phyloP scores from a whole-genome alignment of 441 rosid species.

The Erysimum cheiri region DNA sequence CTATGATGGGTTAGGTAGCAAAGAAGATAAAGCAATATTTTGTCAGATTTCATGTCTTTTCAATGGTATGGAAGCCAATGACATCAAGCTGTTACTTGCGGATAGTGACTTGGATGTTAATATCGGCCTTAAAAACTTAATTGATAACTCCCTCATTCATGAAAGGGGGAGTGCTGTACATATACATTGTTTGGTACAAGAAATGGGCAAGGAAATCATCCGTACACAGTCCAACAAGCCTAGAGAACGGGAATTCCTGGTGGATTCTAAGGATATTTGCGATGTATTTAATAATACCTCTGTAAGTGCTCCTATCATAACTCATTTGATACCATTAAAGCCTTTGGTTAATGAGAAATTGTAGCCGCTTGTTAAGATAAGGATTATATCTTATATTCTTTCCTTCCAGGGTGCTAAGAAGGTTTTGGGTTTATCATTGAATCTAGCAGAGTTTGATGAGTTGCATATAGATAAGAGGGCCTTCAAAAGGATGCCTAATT shows the following conservation, averaged over 20 bases:
- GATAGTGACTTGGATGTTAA: constrained; percentile 5
- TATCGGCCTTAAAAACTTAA: neutral
- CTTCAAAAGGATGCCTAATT: constrained; percentile 17
- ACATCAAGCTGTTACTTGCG: constrained; percentile 7
- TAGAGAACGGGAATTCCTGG: constrained; percentile 11
- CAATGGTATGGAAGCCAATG: neutral
- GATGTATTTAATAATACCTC: neutral
- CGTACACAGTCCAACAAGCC: constrained; percentile 21
- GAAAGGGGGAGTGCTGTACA: neutral
- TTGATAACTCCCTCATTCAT: constrained; percentile 17
- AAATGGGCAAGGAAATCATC: constrained; percentile 18
- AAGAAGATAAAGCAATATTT: constrained; percentile 12
- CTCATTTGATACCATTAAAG: neutral
- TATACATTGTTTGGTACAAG: constrained; percentile 12
- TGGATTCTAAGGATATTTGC: neutral
- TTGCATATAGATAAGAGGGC: neutral
- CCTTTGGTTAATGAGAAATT: too few relatives aligned
- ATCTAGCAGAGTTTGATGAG: neutral
- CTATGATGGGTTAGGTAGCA: constrained; percentile 9
- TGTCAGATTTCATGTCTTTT: constrained; percentile 18
- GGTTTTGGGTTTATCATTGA: constrained; percentile 15
- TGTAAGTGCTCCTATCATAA: neutral
- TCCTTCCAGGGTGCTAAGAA: neutral
- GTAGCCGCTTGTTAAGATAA: too few relatives aligned
- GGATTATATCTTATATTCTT: neutral